Percentiles rank a stretch among this genome's conserved stretches.
Evolutionary conservation across 176 grass and related monocot species (phyloP).

Genomic region (Cenchrus purpureus): DNA sequence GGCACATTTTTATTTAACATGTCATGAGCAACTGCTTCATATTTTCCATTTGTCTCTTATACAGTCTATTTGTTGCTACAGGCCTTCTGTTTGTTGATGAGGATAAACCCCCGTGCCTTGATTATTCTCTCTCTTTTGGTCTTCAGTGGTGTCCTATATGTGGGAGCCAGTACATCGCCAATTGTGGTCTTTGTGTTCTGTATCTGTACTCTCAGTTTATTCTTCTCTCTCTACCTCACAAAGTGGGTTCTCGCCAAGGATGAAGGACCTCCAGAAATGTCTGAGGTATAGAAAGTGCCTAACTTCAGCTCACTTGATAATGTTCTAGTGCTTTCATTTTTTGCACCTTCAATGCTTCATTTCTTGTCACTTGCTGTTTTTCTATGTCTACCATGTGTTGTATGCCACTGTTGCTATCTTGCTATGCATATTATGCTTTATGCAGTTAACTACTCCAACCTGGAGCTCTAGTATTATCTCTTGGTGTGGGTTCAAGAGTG

Average conservation of each 20-base stretch:
- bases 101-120: conserved; percentile 86
- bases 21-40: neutral
- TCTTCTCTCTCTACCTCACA: conserved; percentile 92
- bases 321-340: conserved; percentile 28
- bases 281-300: conserved; percentile 62
- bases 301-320: neutral
- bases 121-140: conserved; percentile 68
- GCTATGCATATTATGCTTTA: conserved; percentile 26
- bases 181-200: conserved; percentile 96
- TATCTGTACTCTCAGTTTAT: conserved; percentile 89
- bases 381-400: neutral
- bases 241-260: conserved; percentile 99
- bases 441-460: neutral
- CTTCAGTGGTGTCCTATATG: conserved; percentile 79
- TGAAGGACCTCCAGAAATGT: conserved; percentile 98
- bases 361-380: conserved; percentile 4
- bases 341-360: neutral
- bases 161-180: conserved; percentile 91
- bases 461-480: conserved; percentile 2
- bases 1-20: conserved; percentile 12
- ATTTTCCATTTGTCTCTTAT: conserved; percentile 4
- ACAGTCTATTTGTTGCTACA: conserved; percentile 48
- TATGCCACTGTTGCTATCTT: neutral
- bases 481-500: conserved; percentile 14
- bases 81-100: conserved; percentile 82